These are phyloP conservation scores for Neofusicoccum laricinum DNA, from an alignment of 2,329 filamentous ascomycete species.

Conservation along the genomic window DNA sequence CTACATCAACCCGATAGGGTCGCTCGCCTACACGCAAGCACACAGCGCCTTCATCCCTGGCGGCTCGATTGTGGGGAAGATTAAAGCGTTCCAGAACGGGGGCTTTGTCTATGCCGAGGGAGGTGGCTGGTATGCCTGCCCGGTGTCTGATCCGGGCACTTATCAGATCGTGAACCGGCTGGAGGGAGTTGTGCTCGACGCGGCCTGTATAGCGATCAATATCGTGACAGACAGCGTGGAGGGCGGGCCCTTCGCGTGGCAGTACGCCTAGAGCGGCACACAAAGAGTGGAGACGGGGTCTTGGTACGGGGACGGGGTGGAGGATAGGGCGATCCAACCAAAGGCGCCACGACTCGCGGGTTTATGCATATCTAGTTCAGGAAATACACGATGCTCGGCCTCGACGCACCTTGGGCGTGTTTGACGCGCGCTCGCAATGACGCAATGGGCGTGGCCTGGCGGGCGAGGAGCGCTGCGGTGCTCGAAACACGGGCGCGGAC, in stretches of 20 bases:
- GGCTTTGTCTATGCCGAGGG: slow-evolving; percentile 3
- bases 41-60: slow-evolving; percentile 11
- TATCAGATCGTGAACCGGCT: background rate
- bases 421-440: background rate
- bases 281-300: background rate
- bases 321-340: slow-evolving; percentile 5
- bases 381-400: background rate
- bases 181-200: background rate
- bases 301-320: slow-evolving; percentile 8
- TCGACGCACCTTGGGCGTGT: background rate
- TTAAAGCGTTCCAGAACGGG: background rate
- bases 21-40: background rate
- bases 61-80: background rate
- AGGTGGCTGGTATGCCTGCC: slow-evolving; percentile 9
- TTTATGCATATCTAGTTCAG: background rate
- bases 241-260: slow-evolving; percentile 1
- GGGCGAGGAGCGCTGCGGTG: background rate
- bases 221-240: background rate
- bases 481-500: background rate
- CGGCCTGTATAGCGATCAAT: slow-evolving; percentile 1
- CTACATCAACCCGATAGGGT: background rate
- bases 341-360: background rate
- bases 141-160: background rate
- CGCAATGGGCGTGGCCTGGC: background rate
- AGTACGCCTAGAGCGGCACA: background rate